Evolutionary conservation across 164 flowering plant genomes (phyloP), one percentile per base, ranked within the genome.

Genomic region (Houttuynia cordata): DNA sequence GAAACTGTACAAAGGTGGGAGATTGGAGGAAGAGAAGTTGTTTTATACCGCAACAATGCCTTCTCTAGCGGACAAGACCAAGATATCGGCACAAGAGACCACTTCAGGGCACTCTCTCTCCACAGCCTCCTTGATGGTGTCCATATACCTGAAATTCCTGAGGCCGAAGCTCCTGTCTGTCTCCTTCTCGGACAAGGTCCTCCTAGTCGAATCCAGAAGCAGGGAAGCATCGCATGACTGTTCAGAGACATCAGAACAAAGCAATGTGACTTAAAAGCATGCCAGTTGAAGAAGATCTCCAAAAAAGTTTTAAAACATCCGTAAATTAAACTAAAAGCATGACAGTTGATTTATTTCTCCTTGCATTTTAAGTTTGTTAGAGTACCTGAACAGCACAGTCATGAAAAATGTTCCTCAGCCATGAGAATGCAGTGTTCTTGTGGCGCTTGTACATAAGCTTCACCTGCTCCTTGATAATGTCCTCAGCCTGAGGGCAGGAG

Each of bases 331-430:
- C 37, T 30, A 30, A n/a, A n/a, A 30, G 37, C 37, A 30, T 30
- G 37, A 30, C 37, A 30, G 37, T 2, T n/a, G n/a, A n/a, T n/a
- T 30, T 30, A 2, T 30, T 30, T 2, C 37, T 30, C 10, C 54
- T 17, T 15, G 34, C 30, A 59, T 25, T 3, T 10, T 10, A 13
- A 3, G 18, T 14, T 14, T n/a, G 30, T 9, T 13, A 24, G 24
- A 2, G 18, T 30, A 87, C 98, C 86, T 89, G 68, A 66, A 89
- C 98, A 74, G 83, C 91, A 73, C 98, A 93, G 86, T 93, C 98
- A 73, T 93, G 98, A 86, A 93, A 92, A 73, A 92, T 83, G 83
- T 92, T 92, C 62, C 98, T 87, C 57, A 92, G 89, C 98, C 98
- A 92, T 17, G 98, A 92, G 71, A 92, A 92, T 12, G 98, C 98